Conservation (phyloP, 148 eudicot species). For the Drosera capensis region DNA sequence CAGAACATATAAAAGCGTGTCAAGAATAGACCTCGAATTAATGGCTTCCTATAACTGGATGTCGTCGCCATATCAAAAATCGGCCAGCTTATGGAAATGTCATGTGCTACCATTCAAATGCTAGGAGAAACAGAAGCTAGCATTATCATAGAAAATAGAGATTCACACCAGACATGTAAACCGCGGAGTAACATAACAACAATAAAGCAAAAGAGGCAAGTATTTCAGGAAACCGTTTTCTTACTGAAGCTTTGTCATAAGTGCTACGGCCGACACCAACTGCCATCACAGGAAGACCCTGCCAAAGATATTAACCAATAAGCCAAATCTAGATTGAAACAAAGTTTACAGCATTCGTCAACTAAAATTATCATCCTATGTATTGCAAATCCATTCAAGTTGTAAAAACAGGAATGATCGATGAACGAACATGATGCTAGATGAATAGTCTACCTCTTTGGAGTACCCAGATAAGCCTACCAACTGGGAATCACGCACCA, state of each 20-base stretch:
- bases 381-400: not conserved
- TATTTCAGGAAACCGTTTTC: not conserved
- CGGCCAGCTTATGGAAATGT: too few species aligned
- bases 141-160: too few species aligned
- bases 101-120: too few species aligned
- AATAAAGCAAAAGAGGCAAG: not conserved
- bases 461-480: conserved; percentile 22
- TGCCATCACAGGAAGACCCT: conserved; percentile 29
- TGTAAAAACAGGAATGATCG: not conserved
- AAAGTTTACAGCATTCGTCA: not conserved
- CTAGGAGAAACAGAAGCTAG: too few species aligned
- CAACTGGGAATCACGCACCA: conserved; percentile 20
- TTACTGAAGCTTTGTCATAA: conserved; percentile 27
- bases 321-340: not conserved
- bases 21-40: too few species aligned
- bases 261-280: conserved; percentile 24
- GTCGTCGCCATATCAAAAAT: too few species aligned
- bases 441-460: conserved; percentile 14
- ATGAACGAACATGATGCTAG: too few species aligned
- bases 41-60: too few species aligned
- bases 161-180: too few species aligned
- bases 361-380: not conserved
- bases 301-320: not conserved
- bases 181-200: too few species aligned
- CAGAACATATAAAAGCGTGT: not conserved